Percentiles rank a stretch among this genome's conserved stretches.
Evolutionary conservation across 1,139 yeast species (phyloP).

Genomic region (Saccharomycopsis hybrid): DNA sequence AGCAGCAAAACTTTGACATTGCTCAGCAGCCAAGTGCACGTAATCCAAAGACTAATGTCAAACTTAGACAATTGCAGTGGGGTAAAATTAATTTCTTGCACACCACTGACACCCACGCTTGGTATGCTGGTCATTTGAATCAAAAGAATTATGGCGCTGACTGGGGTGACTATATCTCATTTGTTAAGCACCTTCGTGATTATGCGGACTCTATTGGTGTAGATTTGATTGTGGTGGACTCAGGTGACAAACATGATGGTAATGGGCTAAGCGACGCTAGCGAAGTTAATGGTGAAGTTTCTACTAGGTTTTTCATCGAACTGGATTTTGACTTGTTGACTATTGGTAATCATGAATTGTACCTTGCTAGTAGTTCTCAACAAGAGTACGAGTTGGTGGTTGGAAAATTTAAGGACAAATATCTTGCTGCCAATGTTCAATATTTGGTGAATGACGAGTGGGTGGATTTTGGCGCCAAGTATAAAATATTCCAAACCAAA

Average conservation of each 20-base stretch:
- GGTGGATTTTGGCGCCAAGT: conserved; percentile 58
- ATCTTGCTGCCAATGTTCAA: conserved; percentile 80
- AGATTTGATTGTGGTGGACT: conserved; percentile 72
- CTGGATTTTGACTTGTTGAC: conserved; percentile 76
- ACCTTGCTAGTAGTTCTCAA: conserved; percentile 56
- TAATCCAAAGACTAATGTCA: conserved; percentile 6
- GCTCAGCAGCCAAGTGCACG: neutral
- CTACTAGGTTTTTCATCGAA: conserved; percentile 57
- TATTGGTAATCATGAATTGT: conserved; percentile 89
- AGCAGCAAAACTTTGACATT: neutral
- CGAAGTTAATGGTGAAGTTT: conserved; percentile 55
- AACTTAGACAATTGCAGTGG: conserved; percentile 45
- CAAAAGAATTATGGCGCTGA: conserved; percentile 74
- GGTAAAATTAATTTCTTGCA: conserved; percentile 78
- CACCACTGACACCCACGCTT: conserved; percentile 94
- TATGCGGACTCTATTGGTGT: conserved; percentile 40
- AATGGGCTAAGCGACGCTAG: conserved; percentile 81
- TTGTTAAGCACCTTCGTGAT: conserved; percentile 43
- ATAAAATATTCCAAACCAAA: conserved; percentile 58
- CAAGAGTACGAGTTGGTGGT: conserved; percentile 62
- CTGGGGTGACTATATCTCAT: conserved; percentile 90
- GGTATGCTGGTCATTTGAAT: conserved; percentile 83
- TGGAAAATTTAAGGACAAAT: conserved; percentile 53
- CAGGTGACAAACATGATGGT: conserved; percentile 95
- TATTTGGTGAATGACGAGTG: conserved; percentile 41